Evolutionary conservation across 495 filamentous ascomycete genomes (phyloP), one percentile per base, ranked within the genome.

Genomic region (Penicillium bialowiezense): DNA sequence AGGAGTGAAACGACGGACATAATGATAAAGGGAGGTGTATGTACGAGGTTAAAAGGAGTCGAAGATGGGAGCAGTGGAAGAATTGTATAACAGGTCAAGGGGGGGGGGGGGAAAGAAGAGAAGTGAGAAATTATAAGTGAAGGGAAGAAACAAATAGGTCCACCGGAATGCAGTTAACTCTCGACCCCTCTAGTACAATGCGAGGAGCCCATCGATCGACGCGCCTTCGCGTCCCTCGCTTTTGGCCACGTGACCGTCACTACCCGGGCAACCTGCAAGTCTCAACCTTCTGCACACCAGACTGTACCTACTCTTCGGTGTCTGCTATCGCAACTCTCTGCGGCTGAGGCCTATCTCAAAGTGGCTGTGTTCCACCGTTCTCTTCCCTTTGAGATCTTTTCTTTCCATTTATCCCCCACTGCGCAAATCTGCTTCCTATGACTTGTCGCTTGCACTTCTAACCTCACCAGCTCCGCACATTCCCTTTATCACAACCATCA

Each of bases 1-100:
- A 98, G 82, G 23, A 98, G 84, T 48, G 92, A 93, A 52, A 98
- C 91, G 65, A 97, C 89, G 60, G 93, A 96, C 93, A 98, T 87
- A 63, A 59, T 56, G 50, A 32, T 35, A 47, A 52, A 41, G 44
- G 50, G 23, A 26, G 26, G 36, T 24, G 37, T 56, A 57, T 62
- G 60, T 59, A 50, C 47, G 36, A 38, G 18, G 41, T 39, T 49
- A 53, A 36, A 38, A 56, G 36, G 33, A 48, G 92, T 78, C 8
- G 23, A 8, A 26, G 23, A 4, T 26, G 8, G 8, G 23, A 26
- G 23, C 3, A 8, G 23, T 8, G 8, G n/a, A 93, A 80, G 37
- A 87, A 87, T 51, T 89, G 86, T 63, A 95, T 87, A 67, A 93
- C 91, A 95, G 91, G n/a, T n/a, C n/a, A n/a, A n/a, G n/a, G n/a